Percentiles rank a stretch among this genome's conserved stretches.
phyloP scores from a whole-genome alignment of 2,329 filamentous ascomycete species.

The Rhexocercosporidium sp. region DNA sequence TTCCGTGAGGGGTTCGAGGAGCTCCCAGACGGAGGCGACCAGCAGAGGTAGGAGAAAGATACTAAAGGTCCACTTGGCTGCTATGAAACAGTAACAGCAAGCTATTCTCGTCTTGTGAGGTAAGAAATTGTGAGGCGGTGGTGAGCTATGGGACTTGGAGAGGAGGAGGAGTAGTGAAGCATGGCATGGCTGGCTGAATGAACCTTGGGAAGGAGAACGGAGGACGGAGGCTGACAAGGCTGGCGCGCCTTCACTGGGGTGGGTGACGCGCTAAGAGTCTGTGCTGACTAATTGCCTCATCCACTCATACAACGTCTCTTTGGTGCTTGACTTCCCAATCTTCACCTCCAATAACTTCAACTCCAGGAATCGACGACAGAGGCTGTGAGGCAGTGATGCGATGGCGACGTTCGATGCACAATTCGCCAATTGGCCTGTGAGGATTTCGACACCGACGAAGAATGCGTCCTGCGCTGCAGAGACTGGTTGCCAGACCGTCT shows the following conservation, averaged over 20 bases:
- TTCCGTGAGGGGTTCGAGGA: slow-evolving; percentile 22
- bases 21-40: neutral
- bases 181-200: neutral
- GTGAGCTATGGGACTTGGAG: neutral
- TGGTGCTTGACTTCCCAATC: too few species aligned
- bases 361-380: neutral
- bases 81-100: neutral
- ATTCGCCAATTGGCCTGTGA: slow-evolving; percentile 25
- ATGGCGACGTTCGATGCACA: slow-evolving; percentile 26
- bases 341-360: neutral
- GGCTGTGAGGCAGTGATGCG: slow-evolving; percentile 26
- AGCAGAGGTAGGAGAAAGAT: neutral
- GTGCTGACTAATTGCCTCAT: too few species aligned
- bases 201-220: neutral
- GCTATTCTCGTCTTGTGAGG: neutral
- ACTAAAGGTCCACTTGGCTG: neutral
- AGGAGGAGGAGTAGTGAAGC: neutral
- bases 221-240: too few species aligned
- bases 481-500: slow-evolving; percentile 38
- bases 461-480: slow-evolving; percentile 40
- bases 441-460: slow-evolving; percentile 19
- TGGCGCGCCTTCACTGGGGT: neutral
- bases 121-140: too few species aligned
- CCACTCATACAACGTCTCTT: too few species aligned
- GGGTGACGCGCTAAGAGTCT: neutral